Evolutionary conservation across 1,284 basidiomycete genomes (phyloP), one percentile per base, ranked within the genome.

Genomic region (Cryptococcus sp.): DNA sequence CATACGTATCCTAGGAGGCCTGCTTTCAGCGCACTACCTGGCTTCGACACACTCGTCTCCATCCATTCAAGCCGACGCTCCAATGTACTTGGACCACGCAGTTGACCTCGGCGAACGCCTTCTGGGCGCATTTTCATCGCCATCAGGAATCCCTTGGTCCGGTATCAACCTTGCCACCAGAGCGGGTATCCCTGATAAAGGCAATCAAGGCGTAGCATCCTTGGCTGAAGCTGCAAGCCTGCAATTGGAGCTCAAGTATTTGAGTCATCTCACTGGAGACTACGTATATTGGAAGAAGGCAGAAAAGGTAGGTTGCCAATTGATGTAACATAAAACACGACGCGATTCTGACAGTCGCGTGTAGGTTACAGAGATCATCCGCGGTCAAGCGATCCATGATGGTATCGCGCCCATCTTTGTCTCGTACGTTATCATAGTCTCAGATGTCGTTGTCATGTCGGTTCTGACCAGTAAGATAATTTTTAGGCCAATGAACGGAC

Each of bases 241-340:
- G 25, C 91, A 94, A 75, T 83, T 96, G 23, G 93, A 95, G 77
- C 87, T 97, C 76, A 87, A 89, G 67, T 95, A 96, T 72, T 82
- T 98, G n/a, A 86, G 86, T 43, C 79, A 88, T 61, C 75, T 95
- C 50, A 93, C 89, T 0, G 87, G 85, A 5, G 85, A 95, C 54
- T 82, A 84, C 11, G 78, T 79, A 2, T 97, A 91, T 72, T 96
- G 93, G 93, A 80, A 84, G 50, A 86, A 86, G 55, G 91, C 83
- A 0, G 93, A 95, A 73, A 83, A 82, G 66, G 90, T 88, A 40
- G n/a, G 74, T 82, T 61, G 20, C 6, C 22, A 48, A 11, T 19
- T 17, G 34, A 26, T 17, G 39, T 17, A 45, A 50, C 6, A 57
- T 55, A 2, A 19, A 22, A 41, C 25, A 25, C 16, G 44, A 15